Evolutionary conservation across 257 asterid genomes (phyloP).

Genomic region (Petrea volubilis): DNA sequence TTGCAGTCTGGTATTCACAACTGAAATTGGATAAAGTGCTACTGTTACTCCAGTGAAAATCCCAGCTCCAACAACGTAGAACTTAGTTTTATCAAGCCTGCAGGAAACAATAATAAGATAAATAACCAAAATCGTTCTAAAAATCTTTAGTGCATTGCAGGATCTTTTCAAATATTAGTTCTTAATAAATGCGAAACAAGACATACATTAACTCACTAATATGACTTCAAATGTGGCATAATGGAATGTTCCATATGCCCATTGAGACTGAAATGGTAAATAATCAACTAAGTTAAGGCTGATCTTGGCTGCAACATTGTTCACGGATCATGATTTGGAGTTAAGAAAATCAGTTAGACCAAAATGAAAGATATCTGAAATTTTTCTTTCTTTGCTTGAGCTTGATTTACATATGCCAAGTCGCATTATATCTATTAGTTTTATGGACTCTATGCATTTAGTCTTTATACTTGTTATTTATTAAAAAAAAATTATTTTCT

Average conservation of each 20-base stretch:
- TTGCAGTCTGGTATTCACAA: constrained; percentile 81
- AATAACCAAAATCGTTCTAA: constrained; percentile 9
- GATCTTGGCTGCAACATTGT: background rate
- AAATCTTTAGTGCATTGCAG: background rate
- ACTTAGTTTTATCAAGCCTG: constrained; percentile 83
- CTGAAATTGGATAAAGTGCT: constrained; percentile 88
- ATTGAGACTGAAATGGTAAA: background rate
- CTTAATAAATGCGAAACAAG: background rate
- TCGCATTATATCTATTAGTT: no score
- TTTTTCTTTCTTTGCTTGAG: background rate
- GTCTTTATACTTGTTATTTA: no score
- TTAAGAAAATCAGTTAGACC: background rate
- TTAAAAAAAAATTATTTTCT: no score
- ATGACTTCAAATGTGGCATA: background rate
- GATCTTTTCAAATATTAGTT: background rate
- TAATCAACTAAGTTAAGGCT: background rate
- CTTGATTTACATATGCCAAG: no score
- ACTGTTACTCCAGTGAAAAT: constrained; percentile 73
- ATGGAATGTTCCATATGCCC: background rate
- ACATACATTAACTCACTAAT: background rate
- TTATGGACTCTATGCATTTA: no score
- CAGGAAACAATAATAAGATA: constrained; percentile 19
- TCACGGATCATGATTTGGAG: background rate
- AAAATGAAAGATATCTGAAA: background rate
- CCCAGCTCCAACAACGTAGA: constrained; percentile 79